Evolutionary conservation across 129 eudicot species (phyloP), one percentile per base, ranked within the genome.

Genomic region (Gnaphalium uliginosum): DNA sequence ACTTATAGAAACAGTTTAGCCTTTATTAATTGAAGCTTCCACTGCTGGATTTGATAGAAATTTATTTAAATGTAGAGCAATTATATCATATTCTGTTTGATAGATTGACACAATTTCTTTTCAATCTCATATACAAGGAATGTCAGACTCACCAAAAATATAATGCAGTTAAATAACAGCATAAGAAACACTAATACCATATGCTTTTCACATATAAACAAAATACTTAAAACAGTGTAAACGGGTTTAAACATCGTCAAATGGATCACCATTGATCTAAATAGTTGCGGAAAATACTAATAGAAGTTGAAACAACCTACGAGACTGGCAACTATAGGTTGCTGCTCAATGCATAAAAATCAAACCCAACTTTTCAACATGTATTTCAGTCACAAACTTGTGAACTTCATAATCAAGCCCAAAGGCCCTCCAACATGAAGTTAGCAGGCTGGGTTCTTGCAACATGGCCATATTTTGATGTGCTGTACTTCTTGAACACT

Each of bases 401-500:
- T 46, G 53, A 46, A 46, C 53, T 46, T 0, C 61, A 56, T 54
- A n/a, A 19, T 56, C 61, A 56, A 56, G 8, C 25, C 61, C 61
- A 56, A 56, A 56, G 25, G 25, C 3, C 25, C 23, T 77, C 81
- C 50, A 89, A 56, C 29, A 89, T 86, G 76, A 86, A 89, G 30
- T 30, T 32, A 2, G 96, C 96, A 46, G 96, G 96, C 27, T 74
- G 80, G 8, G 72, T 56, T 60, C 66, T 84, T 14, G 96, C 91
- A 69, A 83, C 85, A 65, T 84, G 72, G 1, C 96, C 96, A 78
- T 74, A 89, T 30, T 89, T 89, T 1, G 91, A 89, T 50, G 89
- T 81, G 69, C 83, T 71, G 59, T 84, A 89, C 70, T 89, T 89
- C 39, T 86, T 72, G 50, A 84, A 85, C 22, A 89, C 96, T n/a